Evolutionary conservation across 306 rosid species (phyloP).

Genomic region (Trichosanthes truncata): DNA sequence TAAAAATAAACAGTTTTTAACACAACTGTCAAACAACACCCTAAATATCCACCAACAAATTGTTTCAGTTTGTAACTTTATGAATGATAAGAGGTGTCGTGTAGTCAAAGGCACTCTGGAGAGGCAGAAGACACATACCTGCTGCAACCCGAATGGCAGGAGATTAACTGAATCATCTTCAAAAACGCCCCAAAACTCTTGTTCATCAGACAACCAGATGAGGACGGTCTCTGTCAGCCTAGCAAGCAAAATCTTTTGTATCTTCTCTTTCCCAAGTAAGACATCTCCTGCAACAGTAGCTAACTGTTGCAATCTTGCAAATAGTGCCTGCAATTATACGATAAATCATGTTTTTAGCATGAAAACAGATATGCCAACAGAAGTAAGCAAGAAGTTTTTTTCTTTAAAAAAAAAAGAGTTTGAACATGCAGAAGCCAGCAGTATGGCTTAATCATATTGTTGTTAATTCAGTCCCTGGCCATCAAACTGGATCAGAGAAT

Average conservation of each 20-base stretch:
- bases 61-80: not conserved
- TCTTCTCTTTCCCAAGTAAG: conserved; percentile 74
- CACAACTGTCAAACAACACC: not conserved
- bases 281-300: conserved; percentile 96
- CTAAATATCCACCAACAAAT: not conserved
- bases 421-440: not conserved
- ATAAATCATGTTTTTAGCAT: conserved; percentile 12
- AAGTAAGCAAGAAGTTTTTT: not conserved
- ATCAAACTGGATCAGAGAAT: not conserved
- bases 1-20: not conserved
- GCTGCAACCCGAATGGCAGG: conserved; percentile 74
- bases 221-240: conserved; percentile 93
- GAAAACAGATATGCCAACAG: not conserved
- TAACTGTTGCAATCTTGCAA: conserved; percentile 81
- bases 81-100: not conserved
- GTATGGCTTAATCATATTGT: not conserved
- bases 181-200: conserved; percentile 87
- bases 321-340: conserved; percentile 63
- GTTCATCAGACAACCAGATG: conserved; percentile 94
- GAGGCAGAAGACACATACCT: conserved; percentile 37
- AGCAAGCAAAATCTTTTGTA: conserved; percentile 92
- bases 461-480: not conserved
- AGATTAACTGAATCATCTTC: conserved; percentile 67
- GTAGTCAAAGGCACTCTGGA: not conserved
- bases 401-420: not conserved